These are phyloP conservation scores for Carpinus fangiana DNA, from an alignment of 306 rosid genomes.

Conservation along the genomic window DNA sequence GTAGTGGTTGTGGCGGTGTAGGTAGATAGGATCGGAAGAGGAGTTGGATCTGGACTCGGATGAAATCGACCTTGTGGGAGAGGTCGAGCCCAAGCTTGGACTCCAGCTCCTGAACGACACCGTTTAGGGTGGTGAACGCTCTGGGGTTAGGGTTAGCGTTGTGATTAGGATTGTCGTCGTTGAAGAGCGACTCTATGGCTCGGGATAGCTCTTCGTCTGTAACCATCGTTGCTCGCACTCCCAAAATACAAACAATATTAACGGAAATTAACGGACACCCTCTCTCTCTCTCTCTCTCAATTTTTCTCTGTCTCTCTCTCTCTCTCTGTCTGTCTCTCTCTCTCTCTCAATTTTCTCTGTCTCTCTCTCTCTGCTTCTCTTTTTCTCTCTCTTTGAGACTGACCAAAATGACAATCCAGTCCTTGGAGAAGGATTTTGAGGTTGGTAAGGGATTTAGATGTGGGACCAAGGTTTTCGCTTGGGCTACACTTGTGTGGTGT, in stretches of 20 bases:
- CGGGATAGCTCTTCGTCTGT: constrained; percentile 69
- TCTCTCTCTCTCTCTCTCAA: constrained; percentile 23
- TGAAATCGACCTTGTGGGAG: constrained; percentile 68
- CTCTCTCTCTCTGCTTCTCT: background rate
- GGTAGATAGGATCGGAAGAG: constrained; percentile 15
- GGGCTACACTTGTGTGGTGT: too few relatives aligned
- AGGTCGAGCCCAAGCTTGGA: constrained; percentile 68
- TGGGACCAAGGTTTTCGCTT: too few relatives aligned
- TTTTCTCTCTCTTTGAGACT: background rate
- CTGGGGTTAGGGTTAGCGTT: background rate
- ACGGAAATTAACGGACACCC: constrained; percentile 40
- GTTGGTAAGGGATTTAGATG: background rate
- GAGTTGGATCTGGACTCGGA: constrained; percentile 55
- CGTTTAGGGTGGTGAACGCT: constrained; percentile 47
- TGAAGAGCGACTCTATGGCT: constrained; percentile 54
- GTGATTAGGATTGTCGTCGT: constrained; percentile 45
- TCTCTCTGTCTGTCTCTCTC: constrained; percentile 25
- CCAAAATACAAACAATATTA: background rate
- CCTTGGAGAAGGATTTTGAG: background rate
- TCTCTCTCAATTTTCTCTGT: constrained; percentile 22
- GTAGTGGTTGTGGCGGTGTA: constrained; percentile 5
- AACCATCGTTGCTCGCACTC: constrained; percentile 38
- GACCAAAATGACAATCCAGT: constrained; percentile 26
- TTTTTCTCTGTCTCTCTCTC: constrained; percentile 14
- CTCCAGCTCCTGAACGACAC: constrained; percentile 60